Conservation (phyloP, 2,329 filamentous ascomycete genomes). For the Claviceps digitariae region DNA sequence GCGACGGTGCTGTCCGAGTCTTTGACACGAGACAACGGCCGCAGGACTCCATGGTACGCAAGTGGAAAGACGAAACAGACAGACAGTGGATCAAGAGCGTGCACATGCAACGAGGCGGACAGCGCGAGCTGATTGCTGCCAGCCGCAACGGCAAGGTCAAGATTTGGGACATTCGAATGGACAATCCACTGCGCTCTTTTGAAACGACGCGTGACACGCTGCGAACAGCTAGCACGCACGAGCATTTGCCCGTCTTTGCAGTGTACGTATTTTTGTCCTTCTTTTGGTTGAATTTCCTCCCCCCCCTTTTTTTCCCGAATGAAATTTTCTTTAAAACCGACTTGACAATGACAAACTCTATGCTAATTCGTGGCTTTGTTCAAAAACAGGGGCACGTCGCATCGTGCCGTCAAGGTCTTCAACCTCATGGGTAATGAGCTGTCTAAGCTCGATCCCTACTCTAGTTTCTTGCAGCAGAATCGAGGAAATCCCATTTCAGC, state of each 20-base stretch:
- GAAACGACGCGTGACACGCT: conserved; percentile 64
- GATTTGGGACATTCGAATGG: conserved; percentile 91
- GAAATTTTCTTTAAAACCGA: no score
- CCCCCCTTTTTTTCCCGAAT: not conserved
- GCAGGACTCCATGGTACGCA: conserved; percentile 84
- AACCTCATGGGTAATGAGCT: conserved; percentile 73
- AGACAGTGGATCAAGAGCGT: conserved; percentile 92
- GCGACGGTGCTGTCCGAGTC: conserved; percentile 84
- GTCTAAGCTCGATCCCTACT: conserved; percentile 78
- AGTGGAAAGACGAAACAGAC: conserved; percentile 81
- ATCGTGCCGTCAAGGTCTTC: conserved; percentile 82
- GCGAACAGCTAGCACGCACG: conserved; percentile 80
- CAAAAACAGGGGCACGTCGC: conserved; percentile 60
- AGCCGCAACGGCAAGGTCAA: conserved; percentile 88
- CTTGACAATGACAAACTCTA: not conserved
- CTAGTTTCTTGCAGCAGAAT: conserved; percentile 71
- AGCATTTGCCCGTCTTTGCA: conserved; percentile 92
- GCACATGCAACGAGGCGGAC: conserved; percentile 90
- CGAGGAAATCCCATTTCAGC: conserved; percentile 71
- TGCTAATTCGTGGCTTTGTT: not conserved
- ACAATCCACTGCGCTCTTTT: conserved; percentile 60
- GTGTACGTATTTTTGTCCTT: conserved; percentile 44
- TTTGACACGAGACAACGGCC: conserved; percentile 81
- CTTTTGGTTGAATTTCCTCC: not conserved
- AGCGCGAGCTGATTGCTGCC: conserved; percentile 80